phyloP scores from a whole-genome alignment of 2,329 filamentous ascomycete species.

The Ophiostoma himal-ulmi region DNA sequence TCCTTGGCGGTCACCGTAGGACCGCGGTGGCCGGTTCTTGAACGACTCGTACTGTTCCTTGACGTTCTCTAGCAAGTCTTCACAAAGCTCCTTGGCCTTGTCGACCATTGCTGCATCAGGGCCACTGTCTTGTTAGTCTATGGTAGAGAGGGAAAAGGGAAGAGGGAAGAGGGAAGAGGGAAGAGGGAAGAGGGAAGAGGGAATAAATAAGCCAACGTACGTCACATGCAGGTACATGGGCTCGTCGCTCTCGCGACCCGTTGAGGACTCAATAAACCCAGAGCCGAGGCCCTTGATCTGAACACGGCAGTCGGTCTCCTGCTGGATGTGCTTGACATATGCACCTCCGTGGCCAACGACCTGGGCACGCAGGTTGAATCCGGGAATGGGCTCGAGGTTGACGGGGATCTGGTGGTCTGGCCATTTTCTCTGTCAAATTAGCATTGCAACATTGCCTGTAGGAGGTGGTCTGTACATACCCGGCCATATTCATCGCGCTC shows the following conservation, averaged over 20 bases:
- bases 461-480: slow-evolving; percentile 55
- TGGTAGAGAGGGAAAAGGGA: background rate
- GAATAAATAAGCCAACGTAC: slow-evolving; percentile 46
- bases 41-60: slow-evolving; percentile 85
- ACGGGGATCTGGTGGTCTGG: slow-evolving; percentile 93
- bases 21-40: slow-evolving; percentile 72
- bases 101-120: slow-evolving; percentile 83
- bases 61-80: slow-evolving; percentile 81
- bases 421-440: slow-evolving; percentile 61
- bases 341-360: slow-evolving; percentile 91
- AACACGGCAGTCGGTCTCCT: slow-evolving; percentile 89
- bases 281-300: slow-evolving; percentile 97
- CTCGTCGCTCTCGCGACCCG: slow-evolving; percentile 87
- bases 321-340: slow-evolving; percentile 97
- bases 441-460: background rate
- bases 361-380: slow-evolving; percentile 93
- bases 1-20: slow-evolving; percentile 45
- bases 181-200: background rate
- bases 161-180: too few species aligned
- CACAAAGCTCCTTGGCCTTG: slow-evolving; percentile 79
- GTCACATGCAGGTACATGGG: slow-evolving; percentile 95
- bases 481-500: slow-evolving; percentile 66
- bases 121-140: slow-evolving; percentile 49
- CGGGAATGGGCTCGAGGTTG: slow-evolving; percentile 79
- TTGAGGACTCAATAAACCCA: slow-evolving; percentile 84